Conservation (phyloP, 1,139 yeast genomes). For the Lodderomyces orthopsilosis region DNA sequence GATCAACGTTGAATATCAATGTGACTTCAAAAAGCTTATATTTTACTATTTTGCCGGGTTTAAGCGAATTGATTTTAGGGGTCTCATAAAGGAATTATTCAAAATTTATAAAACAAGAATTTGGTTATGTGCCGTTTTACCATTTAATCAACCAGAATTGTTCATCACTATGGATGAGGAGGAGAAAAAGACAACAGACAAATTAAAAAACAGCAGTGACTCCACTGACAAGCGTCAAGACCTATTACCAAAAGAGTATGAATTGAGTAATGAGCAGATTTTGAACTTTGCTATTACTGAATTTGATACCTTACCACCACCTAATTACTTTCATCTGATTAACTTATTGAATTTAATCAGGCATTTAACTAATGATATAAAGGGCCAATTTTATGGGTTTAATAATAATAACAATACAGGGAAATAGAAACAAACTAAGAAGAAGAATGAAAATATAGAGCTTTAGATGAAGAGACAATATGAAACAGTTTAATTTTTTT, state of each 20-base stretch:
- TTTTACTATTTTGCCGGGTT: constrained; percentile 79
- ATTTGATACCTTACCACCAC: constrained; percentile 31
- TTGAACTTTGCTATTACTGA: constrained; percentile 40
- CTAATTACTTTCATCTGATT: constrained; percentile 45
- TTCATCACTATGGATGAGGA: constrained; percentile 19
- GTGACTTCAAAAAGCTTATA: constrained; percentile 89
- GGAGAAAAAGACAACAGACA: neutral
- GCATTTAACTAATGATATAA: constrained; percentile 31
- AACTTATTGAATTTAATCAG: constrained; percentile 38
- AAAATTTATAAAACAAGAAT: constrained; percentile 93
- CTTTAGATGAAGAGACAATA: neutral
- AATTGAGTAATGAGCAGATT: constrained; percentile 41
- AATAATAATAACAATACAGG: constrained; percentile 13
- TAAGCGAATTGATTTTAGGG: constrained; percentile 88
- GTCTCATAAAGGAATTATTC: constrained; percentile 85
- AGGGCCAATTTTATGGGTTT: constrained; percentile 46
- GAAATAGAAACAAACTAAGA: neutral
- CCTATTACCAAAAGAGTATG: constrained; percentile 39
- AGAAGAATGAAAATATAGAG: neutral
- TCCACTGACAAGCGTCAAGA: neutral
- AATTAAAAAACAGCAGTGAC: neutral
- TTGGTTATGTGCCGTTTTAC: constrained; percentile 89
- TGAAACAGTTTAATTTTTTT: neutral
- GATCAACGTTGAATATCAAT: constrained; percentile 87
- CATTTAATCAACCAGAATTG: constrained; percentile 34